Base-by-base conservation (phyloP, 768 basidiomycete species). In the Royoungia palumana region DNA sequence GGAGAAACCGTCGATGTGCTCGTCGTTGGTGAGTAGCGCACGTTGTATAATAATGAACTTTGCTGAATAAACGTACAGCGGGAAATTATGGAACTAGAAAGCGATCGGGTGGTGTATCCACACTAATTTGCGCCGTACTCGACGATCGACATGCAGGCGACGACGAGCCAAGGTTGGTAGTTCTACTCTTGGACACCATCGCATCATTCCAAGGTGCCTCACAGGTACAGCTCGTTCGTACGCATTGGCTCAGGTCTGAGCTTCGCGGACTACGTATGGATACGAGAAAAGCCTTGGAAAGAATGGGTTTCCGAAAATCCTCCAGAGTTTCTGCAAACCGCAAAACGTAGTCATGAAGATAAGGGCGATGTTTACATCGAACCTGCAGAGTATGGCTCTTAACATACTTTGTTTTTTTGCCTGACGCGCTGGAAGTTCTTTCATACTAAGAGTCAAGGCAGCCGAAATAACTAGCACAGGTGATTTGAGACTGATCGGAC, bases 1-100 rank as follows among this genome's bases (percentile, higher is more conserved):
- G 92, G 90, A 7, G 93, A 96, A 70, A 94, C 88, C 0, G 85
- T 94, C 4, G 95, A 97, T 58, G 81, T 95, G 1, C 70, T 98
- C 8, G 93, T 98, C 20, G 82, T 98, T 28, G 90, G 91, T 85
- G 61, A 54, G 83, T 59, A 25, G 21, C 16, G 20, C 25, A 4
- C 41, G 11, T 16, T 46, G 9, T 4, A 1, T 43, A n/a, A n/a
- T 13, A 16, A 3, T 21, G 6, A 48, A 21, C 13, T 16, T 2
- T 37, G n/a, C 41, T 20, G 1, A 52, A 38, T 8, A 20, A 14
- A 21, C 30, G n/a, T 38, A 17, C 41, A 91, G 92, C 80, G 49
- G 95, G 87, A 1, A 88, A 91, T 60, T 97, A 91, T 62, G 96
- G 96, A 4, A 80, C 78, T 41, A 85, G 96, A 14, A 82, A 82